phyloP scores from a whole-genome alignment of 495 filamentous ascomycete species.

The Delitschia confertaspora region DNA sequence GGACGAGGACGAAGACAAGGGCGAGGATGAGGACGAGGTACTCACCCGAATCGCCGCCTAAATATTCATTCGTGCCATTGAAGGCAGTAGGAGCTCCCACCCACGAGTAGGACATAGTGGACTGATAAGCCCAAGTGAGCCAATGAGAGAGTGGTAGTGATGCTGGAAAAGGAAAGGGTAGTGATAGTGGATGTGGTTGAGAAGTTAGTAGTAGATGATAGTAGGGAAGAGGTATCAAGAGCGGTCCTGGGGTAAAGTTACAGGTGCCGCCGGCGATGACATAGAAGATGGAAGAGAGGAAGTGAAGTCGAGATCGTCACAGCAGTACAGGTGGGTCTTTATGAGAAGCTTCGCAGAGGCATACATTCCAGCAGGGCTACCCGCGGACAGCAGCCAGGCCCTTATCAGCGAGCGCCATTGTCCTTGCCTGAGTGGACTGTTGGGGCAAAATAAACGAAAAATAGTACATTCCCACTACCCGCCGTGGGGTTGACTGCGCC shows the following conservation, averaged over 20 bases:
- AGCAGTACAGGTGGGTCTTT: conserved; percentile 19
- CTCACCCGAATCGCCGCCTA: conserved; percentile 79
- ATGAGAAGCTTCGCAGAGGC: conserved; percentile 11
- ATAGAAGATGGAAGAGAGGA: conserved; percentile 15
- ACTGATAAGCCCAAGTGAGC: not conserved
- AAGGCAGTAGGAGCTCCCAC: conserved; percentile 65
- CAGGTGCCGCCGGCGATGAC: not conserved
- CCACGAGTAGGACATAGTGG: conserved; percentile 68
- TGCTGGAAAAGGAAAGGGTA: conserved; percentile 3
- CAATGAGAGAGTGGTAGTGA: not conserved
- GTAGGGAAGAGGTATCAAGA: conserved; percentile 5
- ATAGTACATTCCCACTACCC: conserved; percentile 2
- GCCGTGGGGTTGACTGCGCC: conserved; percentile 22
- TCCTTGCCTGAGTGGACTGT: conserved; percentile 7
- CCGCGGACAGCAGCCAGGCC: not conserved
- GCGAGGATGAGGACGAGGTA: conserved; percentile 14
- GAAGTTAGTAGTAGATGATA: conserved; percentile 4
- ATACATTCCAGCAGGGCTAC: too few species aligned
- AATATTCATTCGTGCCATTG: conserved; percentile 60
- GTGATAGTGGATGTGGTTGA: conserved; percentile 4
- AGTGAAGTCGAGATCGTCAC: conserved; percentile 10
- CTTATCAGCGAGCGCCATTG: conserved; percentile 23
- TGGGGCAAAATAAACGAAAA: conserved; percentile 25
- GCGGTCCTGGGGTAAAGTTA: conserved; percentile 1
- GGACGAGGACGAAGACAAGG: not conserved